These are phyloP conservation scores for Ricinus communis DNA, from an alignment of 345 rosid species.

Conservation along the genomic window DNA sequence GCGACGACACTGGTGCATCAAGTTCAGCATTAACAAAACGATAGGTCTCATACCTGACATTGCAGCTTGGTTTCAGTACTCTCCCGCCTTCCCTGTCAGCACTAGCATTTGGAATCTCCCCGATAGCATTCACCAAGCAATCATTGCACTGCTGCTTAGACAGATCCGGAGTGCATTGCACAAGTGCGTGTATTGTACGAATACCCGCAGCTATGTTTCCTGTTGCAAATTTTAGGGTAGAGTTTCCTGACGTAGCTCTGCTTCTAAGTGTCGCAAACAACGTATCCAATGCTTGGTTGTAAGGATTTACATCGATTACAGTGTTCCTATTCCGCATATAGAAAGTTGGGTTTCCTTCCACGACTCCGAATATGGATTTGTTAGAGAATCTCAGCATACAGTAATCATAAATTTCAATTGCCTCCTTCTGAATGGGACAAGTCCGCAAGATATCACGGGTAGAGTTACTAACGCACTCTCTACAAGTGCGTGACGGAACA, in stretches of 20 bases:
- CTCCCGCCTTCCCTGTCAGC: not conserved
- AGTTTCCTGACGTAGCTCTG: conserved; percentile 19
- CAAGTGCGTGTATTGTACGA: conserved; percentile 29
- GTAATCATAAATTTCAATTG: not conserved
- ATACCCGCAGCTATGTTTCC: conserved; percentile 5
- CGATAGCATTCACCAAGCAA: conserved; percentile 12
- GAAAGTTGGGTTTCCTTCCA: not conserved
- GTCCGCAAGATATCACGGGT: not conserved
- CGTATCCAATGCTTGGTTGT: not conserved
- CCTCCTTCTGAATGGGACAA: conserved; percentile 27
- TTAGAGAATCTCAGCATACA: conserved; percentile 23
- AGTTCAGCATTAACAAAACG: not conserved
- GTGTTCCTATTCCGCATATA: fast-evolving
- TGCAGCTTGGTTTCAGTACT: conserved; percentile 11
- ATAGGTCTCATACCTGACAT: not conserved
- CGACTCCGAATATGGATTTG: not conserved
- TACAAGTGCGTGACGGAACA: not conserved
- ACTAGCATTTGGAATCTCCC: not conserved
- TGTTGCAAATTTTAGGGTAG: conserved; percentile 26
- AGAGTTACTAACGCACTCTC: not conserved
- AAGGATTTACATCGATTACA: conserved; percentile 4
- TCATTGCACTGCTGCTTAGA: conserved; percentile 28
- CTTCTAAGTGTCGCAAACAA: conserved; percentile 14
- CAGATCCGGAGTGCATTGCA: conserved; percentile 51
- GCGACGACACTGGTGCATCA: too few relatives aligned